These are phyloP conservation scores for Noccaea caerulescens DNA, from an alignment of 345 rosid genomes.

Conservation along the genomic window DNA sequence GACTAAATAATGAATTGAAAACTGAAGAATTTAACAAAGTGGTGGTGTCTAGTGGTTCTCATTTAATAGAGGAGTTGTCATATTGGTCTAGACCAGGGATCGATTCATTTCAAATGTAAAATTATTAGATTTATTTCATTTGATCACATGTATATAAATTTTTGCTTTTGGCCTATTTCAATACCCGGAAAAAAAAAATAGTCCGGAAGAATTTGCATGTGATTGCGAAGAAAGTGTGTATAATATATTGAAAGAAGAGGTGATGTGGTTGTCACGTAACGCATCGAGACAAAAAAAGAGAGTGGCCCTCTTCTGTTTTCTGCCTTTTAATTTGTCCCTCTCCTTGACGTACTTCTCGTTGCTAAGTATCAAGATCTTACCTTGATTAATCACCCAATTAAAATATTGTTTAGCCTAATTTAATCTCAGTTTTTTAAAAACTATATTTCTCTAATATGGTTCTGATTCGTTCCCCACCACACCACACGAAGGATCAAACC, in stretches of 20 bases:
- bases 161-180: too few relatives aligned
- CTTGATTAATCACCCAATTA: constrained; percentile 22
- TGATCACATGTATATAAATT: too few relatives aligned
- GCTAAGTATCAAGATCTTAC: constrained; percentile 42
- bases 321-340: constrained; percentile 38
- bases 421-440: not conserved
- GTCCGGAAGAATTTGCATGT: constrained; percentile 33
- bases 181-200: too few relatives aligned
- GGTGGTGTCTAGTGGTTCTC: too few relatives aligned
- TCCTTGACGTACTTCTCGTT: constrained; percentile 38
- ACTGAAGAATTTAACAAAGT: too few relatives aligned
- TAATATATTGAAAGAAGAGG: not conserved
- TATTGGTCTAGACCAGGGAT: too few relatives aligned
- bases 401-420: constrained; percentile 15
- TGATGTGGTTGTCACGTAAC: constrained; percentile 48
- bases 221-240: constrained; percentile 16
- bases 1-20: constrained; percentile 15
- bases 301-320: constrained; percentile 28
- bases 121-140: too few relatives aligned
- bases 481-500: constrained; percentile 31
- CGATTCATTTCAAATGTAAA: too few relatives aligned
- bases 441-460: not conserved
- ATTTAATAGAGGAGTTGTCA: too few relatives aligned
- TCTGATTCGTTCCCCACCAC: constrained; percentile 38
- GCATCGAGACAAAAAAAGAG: constrained; percentile 37